Evolutionary conservation across 345 rosid species (phyloP).

Genomic region (Sonneratia alba): DNA sequence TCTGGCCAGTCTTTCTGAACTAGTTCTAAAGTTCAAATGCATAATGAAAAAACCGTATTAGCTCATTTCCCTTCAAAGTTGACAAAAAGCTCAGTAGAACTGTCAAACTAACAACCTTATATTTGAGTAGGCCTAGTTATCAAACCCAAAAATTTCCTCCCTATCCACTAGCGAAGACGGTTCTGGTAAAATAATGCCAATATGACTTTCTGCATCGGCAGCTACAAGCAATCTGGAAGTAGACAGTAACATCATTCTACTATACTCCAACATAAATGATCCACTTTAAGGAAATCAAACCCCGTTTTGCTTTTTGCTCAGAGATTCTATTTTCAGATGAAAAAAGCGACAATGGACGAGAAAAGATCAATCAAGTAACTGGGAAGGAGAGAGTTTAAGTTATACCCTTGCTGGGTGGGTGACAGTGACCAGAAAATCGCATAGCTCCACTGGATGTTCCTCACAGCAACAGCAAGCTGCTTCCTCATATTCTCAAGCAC

Average conservation of each 20-base stretch:
- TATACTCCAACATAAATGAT: neutral
- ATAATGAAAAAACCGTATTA: neutral
- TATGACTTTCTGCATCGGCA: neutral
- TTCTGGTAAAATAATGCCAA: neutral
- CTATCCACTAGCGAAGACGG: neutral
- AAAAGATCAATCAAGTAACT: neutral
- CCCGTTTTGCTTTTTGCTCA: neutral
- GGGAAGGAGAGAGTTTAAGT: neutral
- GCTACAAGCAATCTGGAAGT: neutral
- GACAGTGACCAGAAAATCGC: conserved; percentile 90
- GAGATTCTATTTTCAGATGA: neutral
- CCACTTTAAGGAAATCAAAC: conserved; percentile 1
- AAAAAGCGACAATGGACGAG: neutral
- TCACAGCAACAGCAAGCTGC: conserved; percentile 73
- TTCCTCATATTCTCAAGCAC: conserved; percentile 40
- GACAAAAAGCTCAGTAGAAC: neutral
- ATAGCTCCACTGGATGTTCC: conserved; percentile 88
- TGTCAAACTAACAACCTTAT: neutral
- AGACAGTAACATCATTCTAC: neutral
- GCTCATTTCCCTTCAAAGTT: neutral
- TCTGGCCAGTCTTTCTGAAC: neutral
- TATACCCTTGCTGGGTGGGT: conserved; percentile 56
- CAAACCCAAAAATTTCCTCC: neutral
- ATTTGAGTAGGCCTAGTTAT: neutral
- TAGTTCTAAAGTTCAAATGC: neutral